phyloP scores from a whole-genome alignment of 768 basidiomycete species.

The Tylopilus sp. region DNA sequence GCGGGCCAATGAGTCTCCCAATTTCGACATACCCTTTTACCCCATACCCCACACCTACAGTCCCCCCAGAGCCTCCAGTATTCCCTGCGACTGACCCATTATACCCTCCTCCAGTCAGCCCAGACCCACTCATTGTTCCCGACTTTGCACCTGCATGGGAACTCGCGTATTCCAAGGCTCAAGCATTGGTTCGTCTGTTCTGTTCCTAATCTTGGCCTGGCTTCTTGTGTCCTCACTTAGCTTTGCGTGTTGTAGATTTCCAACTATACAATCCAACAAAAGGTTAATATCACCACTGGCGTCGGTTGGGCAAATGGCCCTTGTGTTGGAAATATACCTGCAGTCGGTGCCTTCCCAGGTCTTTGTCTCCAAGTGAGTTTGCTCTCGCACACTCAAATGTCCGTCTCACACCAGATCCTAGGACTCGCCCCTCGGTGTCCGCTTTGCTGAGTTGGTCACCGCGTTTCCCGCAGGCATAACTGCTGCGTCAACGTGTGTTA shows the following conservation, averaged over 20 bases:
- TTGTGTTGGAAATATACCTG: constrained; percentile 69
- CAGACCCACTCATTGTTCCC: constrained; percentile 37
- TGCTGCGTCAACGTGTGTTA: constrained; percentile 69
- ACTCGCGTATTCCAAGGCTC: constrained; percentile 56
- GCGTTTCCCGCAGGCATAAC: constrained; percentile 86
- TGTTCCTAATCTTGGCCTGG: background rate
- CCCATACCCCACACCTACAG: constrained; percentile 60
- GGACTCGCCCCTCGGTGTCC: constrained; percentile 78
- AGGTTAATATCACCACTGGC: constrained; percentile 62
- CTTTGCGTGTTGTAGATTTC: constrained; percentile 34
- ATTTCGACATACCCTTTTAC: constrained; percentile 46
- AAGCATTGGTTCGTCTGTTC: constrained; percentile 42
- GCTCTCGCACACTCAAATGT: background rate
- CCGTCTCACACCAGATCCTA: constrained; percentile 21
- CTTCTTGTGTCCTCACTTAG: background rate
- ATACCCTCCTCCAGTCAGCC: constrained; percentile 52
- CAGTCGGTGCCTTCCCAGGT: constrained; percentile 56
- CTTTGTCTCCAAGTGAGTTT: constrained; percentile 61
- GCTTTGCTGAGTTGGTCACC: constrained; percentile 67
- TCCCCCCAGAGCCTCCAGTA: constrained; percentile 47
- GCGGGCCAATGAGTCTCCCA: constrained; percentile 33
- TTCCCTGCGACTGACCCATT: constrained; percentile 55
- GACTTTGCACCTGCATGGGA: constrained; percentile 55
- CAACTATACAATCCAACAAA: constrained; percentile 55
- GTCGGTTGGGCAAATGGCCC: constrained; percentile 48